Evolutionary conservation across 2,329 filamentous ascomycete genomes (phyloP).

Genomic region (Sphaerulina vaccinii): DNA sequence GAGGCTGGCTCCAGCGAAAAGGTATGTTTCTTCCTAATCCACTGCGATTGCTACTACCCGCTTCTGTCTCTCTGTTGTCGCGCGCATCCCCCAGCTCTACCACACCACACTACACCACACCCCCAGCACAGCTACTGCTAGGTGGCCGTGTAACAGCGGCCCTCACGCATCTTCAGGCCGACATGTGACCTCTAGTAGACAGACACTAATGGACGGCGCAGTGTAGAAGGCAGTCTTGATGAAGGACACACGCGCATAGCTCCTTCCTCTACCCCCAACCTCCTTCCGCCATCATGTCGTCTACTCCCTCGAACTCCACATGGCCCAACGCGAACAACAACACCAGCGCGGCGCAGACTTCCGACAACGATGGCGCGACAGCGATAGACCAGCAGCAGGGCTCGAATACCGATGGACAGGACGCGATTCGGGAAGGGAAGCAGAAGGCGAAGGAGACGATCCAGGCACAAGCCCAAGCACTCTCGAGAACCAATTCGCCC

Average conservation of each 20-base stretch:
- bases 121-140: not conserved
- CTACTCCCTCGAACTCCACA: slow-evolving; percentile 14
- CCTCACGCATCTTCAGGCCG: not conserved
- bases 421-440: slow-evolving; percentile 58
- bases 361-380: slow-evolving; percentile 23
- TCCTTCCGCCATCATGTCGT: not conserved
- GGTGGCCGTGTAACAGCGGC: not conserved
- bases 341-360: slow-evolving; percentile 27
- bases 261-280: not conserved
- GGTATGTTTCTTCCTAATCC: not conserved
- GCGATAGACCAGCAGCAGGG: slow-evolving; percentile 21
- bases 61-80: not conserved
- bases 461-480: slow-evolving; percentile 52
- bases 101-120: not conserved
- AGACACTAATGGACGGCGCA: slow-evolving; percentile 8
- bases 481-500: slow-evolving; percentile 36
- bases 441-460: slow-evolving; percentile 60
- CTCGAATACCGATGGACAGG: slow-evolving; percentile 33
- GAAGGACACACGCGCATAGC: slow-evolving; percentile 11
- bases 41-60: not conserved
- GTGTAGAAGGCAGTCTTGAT: slow-evolving; percentile 13
- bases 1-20: not conserved
- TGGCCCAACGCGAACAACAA: slow-evolving; percentile 18
- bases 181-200: not conserved
- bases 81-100: not conserved